phyloP scores from a whole-genome alignment of 148 eudicot genomes.

The Chenopodium formosanum region DNA sequence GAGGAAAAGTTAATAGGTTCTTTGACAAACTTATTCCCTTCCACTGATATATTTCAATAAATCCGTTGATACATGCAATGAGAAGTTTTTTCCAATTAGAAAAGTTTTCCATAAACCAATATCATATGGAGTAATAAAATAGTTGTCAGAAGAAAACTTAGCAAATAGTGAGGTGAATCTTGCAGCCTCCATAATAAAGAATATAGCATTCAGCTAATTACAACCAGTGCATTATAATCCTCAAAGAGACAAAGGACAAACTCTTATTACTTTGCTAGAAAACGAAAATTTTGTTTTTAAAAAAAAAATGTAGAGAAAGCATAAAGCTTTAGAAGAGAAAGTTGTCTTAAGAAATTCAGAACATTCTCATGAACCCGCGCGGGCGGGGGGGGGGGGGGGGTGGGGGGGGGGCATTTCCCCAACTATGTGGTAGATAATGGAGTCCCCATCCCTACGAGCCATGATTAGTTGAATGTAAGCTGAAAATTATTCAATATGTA shows the following conservation, averaged over 20 bases:
- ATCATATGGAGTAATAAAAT: neutral
- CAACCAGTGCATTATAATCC: neutral
- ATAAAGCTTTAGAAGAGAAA: too few relatives aligned
- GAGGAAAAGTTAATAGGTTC: conserved; percentile 67
- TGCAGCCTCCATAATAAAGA: neutral
- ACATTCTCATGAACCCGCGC: too few relatives aligned
- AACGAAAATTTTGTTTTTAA: neutral
- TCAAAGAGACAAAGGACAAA: neutral
- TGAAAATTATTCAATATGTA: neutral
- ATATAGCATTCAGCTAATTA: neutral
- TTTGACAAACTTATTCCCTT: conserved; percentile 60
- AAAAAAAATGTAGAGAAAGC: too few relatives aligned
- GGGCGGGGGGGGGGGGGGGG: too few relatives aligned
- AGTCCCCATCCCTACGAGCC: too few relatives aligned
- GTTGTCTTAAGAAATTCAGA: too few relatives aligned
- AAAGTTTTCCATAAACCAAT: neutral
- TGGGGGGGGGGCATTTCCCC: too few relatives aligned
- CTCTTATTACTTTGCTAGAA: neutral
- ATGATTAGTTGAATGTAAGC: too few relatives aligned
- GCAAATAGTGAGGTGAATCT: neutral
- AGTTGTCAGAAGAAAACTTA: neutral
- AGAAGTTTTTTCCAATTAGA: neutral
- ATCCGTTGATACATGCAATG: neutral
- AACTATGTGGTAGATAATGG: too few relatives aligned
- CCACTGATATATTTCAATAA: conserved; percentile 45